phyloP scores from a whole-genome alignment of 2,329 filamentous ascomycete genomes.

The Mycocentrospora acerina region DNA sequence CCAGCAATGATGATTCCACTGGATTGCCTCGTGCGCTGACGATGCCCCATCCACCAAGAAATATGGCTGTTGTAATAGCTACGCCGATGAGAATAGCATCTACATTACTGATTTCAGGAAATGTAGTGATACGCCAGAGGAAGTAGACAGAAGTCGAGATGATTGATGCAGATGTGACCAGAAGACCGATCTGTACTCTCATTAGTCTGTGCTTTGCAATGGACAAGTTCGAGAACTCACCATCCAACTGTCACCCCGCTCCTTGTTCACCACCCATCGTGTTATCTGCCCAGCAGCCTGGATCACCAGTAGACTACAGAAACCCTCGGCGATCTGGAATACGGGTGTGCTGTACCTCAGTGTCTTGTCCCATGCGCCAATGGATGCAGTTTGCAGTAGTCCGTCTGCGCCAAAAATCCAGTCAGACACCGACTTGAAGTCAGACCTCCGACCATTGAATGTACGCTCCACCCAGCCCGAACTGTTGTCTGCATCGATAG shows the following conservation, averaged over 20 bases:
- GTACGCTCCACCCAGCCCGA: constrained; percentile 79
- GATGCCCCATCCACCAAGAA: constrained; percentile 91
- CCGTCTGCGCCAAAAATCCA: constrained; percentile 90
- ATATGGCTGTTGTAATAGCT: constrained; percentile 87
- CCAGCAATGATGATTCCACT: constrained; percentile 86
- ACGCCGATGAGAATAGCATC: constrained; percentile 92
- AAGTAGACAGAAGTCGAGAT: constrained; percentile 96
- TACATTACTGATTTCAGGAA: constrained; percentile 88
- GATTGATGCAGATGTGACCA: constrained; percentile 84
- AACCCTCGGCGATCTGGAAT: constrained; percentile 93
- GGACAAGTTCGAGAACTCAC: constrained; percentile 54
- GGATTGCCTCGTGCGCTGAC: constrained; percentile 91
- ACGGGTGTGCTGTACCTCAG: constrained; percentile 88
- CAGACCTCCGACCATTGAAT: constrained; percentile 64
- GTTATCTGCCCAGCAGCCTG: constrained; percentile 94
- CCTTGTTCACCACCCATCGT: constrained; percentile 89
- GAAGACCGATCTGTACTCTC: constrained; percentile 71
- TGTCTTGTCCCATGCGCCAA: constrained; percentile 86
- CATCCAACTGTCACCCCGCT: constrained; percentile 95
- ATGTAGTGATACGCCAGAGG: constrained; percentile 90
- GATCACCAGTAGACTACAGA: constrained; percentile 94
- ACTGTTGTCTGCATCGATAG: constrained; percentile 75
- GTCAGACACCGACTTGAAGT: constrained; percentile 69
- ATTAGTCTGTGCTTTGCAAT: constrained; percentile 34
- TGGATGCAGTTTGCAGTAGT: constrained; percentile 73